phyloP scores from a whole-genome alignment of 495 filamentous ascomycete genomes.

The Neurospora sp. region DNA sequence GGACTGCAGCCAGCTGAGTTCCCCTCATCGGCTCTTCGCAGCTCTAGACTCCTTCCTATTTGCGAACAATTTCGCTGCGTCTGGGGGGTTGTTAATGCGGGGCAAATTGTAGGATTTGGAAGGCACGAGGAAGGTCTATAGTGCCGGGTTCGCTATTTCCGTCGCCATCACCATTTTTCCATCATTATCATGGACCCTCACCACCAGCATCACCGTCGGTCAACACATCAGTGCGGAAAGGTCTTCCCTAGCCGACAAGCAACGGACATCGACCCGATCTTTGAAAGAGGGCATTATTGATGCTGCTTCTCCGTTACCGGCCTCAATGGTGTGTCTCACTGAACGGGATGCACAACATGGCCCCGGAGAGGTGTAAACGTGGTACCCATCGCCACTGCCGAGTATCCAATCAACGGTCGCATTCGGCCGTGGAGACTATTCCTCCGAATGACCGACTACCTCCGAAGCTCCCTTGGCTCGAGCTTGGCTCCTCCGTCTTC shows the following conservation, averaged over 20 bases:
- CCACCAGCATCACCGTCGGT: background rate
- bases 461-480: background rate
- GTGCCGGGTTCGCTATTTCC: background rate
- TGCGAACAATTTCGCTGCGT: background rate
- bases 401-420: background rate
- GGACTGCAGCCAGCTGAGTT: background rate
- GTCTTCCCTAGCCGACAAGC: background rate
- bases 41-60: background rate
- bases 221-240: background rate
- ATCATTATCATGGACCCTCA: background rate
- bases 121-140: background rate
- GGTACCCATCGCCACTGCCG: background rate
- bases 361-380: background rate
- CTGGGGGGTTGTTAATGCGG: background rate
- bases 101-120: background rate
- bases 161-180: background rate
- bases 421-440: background rate
- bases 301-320: background rate
- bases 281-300: background rate
- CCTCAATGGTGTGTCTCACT: background rate
- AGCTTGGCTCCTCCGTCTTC: background rate
- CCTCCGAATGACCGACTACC: background rate
- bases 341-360: background rate
- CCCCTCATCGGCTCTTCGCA: background rate
- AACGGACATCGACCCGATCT: background rate